Evolutionary conservation across 2,329 filamentous ascomycete species (phyloP), one percentile per base, ranked within the genome.

Genomic region (Nigrograna mackinnonii): DNA sequence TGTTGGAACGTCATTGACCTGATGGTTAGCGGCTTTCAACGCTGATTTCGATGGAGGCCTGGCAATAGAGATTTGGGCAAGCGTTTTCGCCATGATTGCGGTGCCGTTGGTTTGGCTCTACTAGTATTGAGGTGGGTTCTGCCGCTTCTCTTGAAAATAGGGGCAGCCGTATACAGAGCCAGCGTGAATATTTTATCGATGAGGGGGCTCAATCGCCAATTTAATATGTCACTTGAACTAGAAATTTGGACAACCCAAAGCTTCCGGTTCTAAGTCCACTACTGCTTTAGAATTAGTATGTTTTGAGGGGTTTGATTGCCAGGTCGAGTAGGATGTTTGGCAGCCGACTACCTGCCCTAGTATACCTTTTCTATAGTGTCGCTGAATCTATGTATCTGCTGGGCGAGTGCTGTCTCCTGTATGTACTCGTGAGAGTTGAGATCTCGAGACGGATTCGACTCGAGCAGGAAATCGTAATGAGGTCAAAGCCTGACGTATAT

Each of bases 371-470:
- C 38, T 22, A 35, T 28, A 28, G 19, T 44, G 42, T 49, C 17
- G 39, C 14, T 47, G 46, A n/a, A n/a, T 49, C 47, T 65, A 66
- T 22, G 57, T 58, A 70, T 76, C 68, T 54, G 71, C 68, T 34
- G 72, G 74, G 54, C 73, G 71, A 35, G 67, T 76, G 50, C 63
- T 69, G 64, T 79, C 76, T 57, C 77, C 77, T 57, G 77, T 79
- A 70, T 80, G 78, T 34, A 74, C 72, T 72, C 71, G 77, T 47
- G 76, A 79, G 28, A 80, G 68, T 62, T 80, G 77, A 48, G 76
- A 73, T 75, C 76, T 79, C 69, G 77, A 79, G 62, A 80, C 74
- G 44, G 76, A 73, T 65, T 74, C 70, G 68, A 79, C 73, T 72
- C 78, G 74, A 74, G 75, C 74, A 52, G 77, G 77, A 58, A 77